phyloP scores from a whole-genome alignment of 2,329 filamentous ascomycete species.

The Metarhizium anisopliae region DNA sequence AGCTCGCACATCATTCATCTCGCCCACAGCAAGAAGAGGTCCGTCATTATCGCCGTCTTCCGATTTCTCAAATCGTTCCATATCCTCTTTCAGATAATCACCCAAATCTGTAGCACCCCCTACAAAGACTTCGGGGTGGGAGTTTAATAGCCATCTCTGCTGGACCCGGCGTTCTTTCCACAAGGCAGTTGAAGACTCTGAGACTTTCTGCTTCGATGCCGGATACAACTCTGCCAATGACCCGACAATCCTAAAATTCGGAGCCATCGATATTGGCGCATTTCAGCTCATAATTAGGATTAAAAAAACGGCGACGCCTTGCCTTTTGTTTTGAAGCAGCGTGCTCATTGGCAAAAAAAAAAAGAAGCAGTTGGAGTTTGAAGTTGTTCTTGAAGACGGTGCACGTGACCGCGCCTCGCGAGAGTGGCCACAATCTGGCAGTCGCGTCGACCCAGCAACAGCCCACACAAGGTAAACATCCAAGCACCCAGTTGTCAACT shows the following conservation, averaged over 20 bases:
- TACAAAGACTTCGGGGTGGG: constrained; percentile 40
- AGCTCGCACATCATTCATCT: constrained; percentile 34
- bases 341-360: constrained; percentile 5
- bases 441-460: constrained; percentile 5
- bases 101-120: constrained; percentile 23
- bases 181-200: constrained; percentile 15
- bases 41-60: constrained; percentile 15
- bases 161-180: constrained; percentile 27
- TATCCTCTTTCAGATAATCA: constrained; percentile 27
- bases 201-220: constrained; percentile 18
- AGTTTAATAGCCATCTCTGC: constrained; percentile 40
- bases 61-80: constrained; percentile 18
- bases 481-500: constrained; percentile 1
- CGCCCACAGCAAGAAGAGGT: constrained; percentile 45
- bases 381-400: not conserved
- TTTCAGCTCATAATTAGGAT: not conserved
- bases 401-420: constrained; percentile 12
- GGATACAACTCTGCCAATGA: constrained; percentile 25
- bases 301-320: not conserved
- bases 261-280: constrained; percentile 14
- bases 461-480: constrained; percentile 7
- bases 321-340: not conserved
- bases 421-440: constrained; percentile 1
- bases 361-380: not conserved
- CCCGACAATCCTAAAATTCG: constrained; percentile 22